These are phyloP conservation scores for Psilocybe subaeruginosa DNA, from an alignment of 768 basidiomycete genomes.

Conservation along the genomic window DNA sequence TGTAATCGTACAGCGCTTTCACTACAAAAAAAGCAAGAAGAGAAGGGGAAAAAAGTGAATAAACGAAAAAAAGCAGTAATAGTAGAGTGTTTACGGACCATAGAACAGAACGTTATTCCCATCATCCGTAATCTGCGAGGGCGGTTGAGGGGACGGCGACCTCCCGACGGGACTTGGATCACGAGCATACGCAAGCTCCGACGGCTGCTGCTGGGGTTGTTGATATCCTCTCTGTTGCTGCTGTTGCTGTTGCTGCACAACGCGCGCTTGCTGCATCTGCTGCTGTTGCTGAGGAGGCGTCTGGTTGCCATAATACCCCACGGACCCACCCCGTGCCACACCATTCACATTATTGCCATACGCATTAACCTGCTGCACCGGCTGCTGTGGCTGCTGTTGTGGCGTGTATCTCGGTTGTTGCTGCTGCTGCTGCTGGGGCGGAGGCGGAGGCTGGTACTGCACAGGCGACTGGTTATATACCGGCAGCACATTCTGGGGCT, in stretches of 20 bases:
- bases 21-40: slow-evolving; percentile 45
- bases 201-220: slow-evolving; percentile 31
- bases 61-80: not conserved
- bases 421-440: slow-evolving; percentile 23
- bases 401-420: slow-evolving; percentile 29
- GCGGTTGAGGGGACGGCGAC: slow-evolving; percentile 42
- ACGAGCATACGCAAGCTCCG: slow-evolving; percentile 40
- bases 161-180: slow-evolving; percentile 47
- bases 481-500: slow-evolving; percentile 31
- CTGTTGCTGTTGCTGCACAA: slow-evolving; percentile 33
- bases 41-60: not conserved
- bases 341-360: slow-evolving; percentile 26
- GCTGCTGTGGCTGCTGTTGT: slow-evolving; percentile 13
- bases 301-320: slow-evolving; percentile 34
- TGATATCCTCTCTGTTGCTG: slow-evolving; percentile 28
- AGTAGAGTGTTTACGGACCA: slow-evolving; percentile 50
- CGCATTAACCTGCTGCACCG: slow-evolving; percentile 20
- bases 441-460: slow-evolving; percentile 24
- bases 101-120: slow-evolving; percentile 87
- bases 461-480: slow-evolving; percentile 26
- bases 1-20: slow-evolving; percentile 88
- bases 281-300: slow-evolving; percentile 30
- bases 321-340: slow-evolving; percentile 29
- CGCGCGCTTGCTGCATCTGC: slow-evolving; percentile 20
- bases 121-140: slow-evolving; percentile 72